Evolutionary conservation across 2,329 filamentous ascomycete genomes (phyloP).

Genomic region (Fusarium staphyleae): DNA sequence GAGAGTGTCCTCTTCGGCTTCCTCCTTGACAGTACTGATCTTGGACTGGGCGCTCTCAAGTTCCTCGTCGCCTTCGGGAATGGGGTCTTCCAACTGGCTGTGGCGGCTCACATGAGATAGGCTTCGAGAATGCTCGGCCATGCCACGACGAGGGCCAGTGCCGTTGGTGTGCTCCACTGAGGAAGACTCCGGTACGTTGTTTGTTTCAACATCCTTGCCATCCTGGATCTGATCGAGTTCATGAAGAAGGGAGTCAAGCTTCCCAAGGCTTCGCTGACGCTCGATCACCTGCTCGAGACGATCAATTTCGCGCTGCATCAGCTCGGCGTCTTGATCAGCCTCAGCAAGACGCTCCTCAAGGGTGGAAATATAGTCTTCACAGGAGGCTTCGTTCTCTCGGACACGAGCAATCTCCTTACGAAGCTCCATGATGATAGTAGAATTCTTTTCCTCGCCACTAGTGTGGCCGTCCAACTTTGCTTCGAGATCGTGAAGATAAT

Average conservation of each 20-base stretch:
- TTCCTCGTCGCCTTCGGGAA: conserved; percentile 61
- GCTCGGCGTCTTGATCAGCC: conserved; percentile 91
- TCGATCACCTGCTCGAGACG: conserved; percentile 94
- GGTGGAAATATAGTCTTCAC: conserved; percentile 97
- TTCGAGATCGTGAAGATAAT: conserved; percentile 91
- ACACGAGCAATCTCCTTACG: conserved; percentile 89
- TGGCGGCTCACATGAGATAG: conserved; percentile 62
- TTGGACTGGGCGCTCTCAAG: conserved; percentile 41
- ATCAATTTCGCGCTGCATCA: conserved; percentile 97
- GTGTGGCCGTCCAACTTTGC: conserved; percentile 88
- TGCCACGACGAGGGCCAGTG: conserved; percentile 51
- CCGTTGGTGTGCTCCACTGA: conserved; percentile 50
- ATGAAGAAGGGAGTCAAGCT: conserved; percentile 89
- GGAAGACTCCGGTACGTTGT: conserved; percentile 33
- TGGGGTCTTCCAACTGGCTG: conserved; percentile 61
- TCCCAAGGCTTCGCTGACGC: conserved; percentile 91
- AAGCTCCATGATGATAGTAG: conserved; percentile 82
- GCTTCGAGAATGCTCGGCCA: conserved; percentile 61
- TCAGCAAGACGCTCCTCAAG: conserved; percentile 94
- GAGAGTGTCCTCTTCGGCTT: conserved; percentile 36
- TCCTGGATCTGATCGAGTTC: conserved; percentile 84
- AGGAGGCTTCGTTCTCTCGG: conserved; percentile 87
- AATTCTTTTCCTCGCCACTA: conserved; percentile 91
- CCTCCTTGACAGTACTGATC: conserved; percentile 48
- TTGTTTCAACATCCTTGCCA: conserved; percentile 51